These are phyloP conservation scores for Beauveria asiatica DNA, from an alignment of 2,329 filamentous ascomycete genomes.

Conservation along the genomic window DNA sequence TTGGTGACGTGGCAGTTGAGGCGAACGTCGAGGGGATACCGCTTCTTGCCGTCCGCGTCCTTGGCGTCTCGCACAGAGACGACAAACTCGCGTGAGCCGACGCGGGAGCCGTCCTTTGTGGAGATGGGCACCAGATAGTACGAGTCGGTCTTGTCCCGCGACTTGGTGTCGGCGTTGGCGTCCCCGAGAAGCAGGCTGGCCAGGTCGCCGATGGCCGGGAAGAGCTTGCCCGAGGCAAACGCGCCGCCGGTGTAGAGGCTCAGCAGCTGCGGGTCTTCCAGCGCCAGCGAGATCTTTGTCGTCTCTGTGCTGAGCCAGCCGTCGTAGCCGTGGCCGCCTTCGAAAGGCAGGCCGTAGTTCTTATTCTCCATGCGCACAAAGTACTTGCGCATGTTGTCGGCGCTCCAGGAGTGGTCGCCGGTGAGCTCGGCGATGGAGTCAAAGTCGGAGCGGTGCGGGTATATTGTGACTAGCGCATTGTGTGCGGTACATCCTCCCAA, in stretches of 20 bases:
- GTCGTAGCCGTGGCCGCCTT: slow-evolving; percentile 44
- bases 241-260: slow-evolving; percentile 41
- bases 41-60: slow-evolving; percentile 40
- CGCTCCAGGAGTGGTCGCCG: slow-evolving; percentile 45
- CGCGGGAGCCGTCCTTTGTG: slow-evolving; percentile 38
- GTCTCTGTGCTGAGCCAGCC: slow-evolving; percentile 48
- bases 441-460: slow-evolving; percentile 45
- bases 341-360: slow-evolving; percentile 36
- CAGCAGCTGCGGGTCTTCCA: slow-evolving; percentile 44
- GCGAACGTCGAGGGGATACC: slow-evolving; percentile 47
- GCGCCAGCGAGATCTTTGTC: slow-evolving; percentile 41
- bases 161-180: slow-evolving; percentile 35
- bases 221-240: slow-evolving; percentile 31
- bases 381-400: slow-evolving; percentile 50
- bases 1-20: slow-evolving; percentile 39
- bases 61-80: slow-evolving; percentile 38
- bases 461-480: slow-evolving; percentile 45
- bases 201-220: slow-evolving; percentile 26
- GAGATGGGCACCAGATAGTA: slow-evolving; percentile 49
- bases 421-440: slow-evolving; percentile 44
- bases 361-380: slow-evolving; percentile 45
- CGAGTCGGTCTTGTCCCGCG: slow-evolving; percentile 35
- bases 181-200: slow-evolving; percentile 38
- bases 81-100: slow-evolving; percentile 46
- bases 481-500: slow-evolving; percentile 50